Percentiles rank a stretch among this genome's conserved stretches.
Evolutionary conservation across 306 rosid species (phyloP).

Genomic region (Pachyrhizus erosus): DNA sequence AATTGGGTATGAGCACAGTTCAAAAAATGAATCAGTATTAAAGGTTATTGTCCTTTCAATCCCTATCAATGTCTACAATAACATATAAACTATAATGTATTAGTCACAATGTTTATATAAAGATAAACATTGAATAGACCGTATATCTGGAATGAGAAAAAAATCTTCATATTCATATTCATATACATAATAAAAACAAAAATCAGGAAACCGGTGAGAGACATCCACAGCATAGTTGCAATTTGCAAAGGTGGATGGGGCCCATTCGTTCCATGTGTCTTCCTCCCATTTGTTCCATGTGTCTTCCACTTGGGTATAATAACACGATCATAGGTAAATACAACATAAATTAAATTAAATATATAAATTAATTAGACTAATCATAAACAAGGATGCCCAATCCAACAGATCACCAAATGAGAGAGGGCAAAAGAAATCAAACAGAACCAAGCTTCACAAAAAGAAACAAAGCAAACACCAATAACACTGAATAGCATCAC

Average conservation of each 20-base stretch:
- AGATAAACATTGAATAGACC: slow-evolving; percentile 37
- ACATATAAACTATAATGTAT: slow-evolving; percentile 5
- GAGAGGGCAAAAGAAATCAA: not conserved
- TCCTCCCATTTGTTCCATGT: not conserved
- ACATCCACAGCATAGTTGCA: slow-evolving; percentile 7
- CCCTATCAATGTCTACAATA: slow-evolving; percentile 32
- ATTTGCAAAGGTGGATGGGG: not conserved
- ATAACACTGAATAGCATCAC: slow-evolving; percentile 18
- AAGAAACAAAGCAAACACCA: not conserved
- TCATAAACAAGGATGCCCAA: slow-evolving; percentile 14
- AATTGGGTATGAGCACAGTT: not conserved
- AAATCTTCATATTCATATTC: slow-evolving; percentile 14
- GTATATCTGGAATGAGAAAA: not conserved
- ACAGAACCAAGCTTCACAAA: not conserved
- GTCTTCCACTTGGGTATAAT: not conserved
- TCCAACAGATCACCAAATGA: slow-evolving; percentile 23
- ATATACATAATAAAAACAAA: not conserved
- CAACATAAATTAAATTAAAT: slow-evolving; percentile 6
- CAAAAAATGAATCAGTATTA: not conserved
- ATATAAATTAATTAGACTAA: slow-evolving; percentile 17
- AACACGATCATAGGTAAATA: not conserved
- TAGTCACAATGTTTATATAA: not conserved
- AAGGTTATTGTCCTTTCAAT: slow-evolving; percentile 12
- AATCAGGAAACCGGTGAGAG: not conserved
- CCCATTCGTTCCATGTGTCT: not conserved